Evolutionary conservation across 2,329 filamentous ascomycete species (phyloP).

Genomic region (Rhynchosporium secalis): DNA sequence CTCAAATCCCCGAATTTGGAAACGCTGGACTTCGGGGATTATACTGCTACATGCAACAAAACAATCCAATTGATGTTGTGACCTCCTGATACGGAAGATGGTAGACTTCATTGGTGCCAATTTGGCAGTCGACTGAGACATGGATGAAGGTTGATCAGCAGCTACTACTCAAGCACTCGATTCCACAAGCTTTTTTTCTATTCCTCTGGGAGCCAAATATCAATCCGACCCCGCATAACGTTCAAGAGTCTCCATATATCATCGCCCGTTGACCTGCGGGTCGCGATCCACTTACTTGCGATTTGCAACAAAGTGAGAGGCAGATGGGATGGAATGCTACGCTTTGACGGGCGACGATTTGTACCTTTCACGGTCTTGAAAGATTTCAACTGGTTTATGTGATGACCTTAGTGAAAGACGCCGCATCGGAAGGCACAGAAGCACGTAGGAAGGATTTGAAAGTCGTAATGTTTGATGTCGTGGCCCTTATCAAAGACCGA

Average conservation of each 20-base stretch:
- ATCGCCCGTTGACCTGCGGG: conserved; percentile 5
- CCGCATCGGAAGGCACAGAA: too few relatives aligned
- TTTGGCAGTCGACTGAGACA: not conserved
- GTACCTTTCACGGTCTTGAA: not conserved
- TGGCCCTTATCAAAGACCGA: too few relatives aligned
- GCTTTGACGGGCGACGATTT: not conserved
- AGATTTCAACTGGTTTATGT: too few relatives aligned
- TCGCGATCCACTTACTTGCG: conserved; percentile 12
- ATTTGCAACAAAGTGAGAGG: conserved; percentile 10
- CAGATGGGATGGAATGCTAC: not conserved
- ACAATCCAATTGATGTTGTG: not conserved
- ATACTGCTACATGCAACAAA: conserved; percentile 12
- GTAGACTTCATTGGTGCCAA: not conserved
- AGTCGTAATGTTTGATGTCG: too few relatives aligned
- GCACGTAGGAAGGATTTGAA: too few relatives aligned
- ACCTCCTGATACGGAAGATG: not conserved
- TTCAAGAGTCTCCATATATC: conserved; percentile 7
- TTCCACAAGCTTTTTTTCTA: not conserved
- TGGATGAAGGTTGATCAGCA: not conserved
- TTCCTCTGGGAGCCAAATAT: not conserved
- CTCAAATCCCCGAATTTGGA: not conserved
- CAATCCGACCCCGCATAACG: not conserved
- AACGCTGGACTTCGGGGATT: not conserved
- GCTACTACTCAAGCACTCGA: not conserved
- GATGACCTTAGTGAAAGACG: too few relatives aligned